Base-by-base conservation (phyloP, 2,329 filamentous ascomycete genomes). In the Pseudogymnoascus destructans region DNA sequence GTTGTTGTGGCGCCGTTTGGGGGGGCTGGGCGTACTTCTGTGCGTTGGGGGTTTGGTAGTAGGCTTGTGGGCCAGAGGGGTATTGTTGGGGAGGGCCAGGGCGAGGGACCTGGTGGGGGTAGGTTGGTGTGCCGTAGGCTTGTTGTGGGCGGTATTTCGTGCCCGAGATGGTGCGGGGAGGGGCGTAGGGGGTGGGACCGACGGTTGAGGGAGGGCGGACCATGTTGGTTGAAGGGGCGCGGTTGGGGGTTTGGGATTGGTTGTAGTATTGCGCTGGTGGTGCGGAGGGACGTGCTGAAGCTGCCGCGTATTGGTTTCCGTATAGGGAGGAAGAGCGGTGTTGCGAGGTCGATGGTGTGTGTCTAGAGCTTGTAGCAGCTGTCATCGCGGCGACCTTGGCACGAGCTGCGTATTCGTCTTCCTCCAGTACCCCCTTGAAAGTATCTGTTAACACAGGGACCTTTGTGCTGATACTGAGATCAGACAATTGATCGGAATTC, bases 391-490 rank as follows among this genome's bases (percentile, higher is more conserved):
- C 62, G 9, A 64, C 62, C 59, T 66, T 70, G 10, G 66, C 64
- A 38, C 64, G 64, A 10, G 62, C 57, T 30, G 64, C 60, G 9
- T 57, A 61, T 59, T 76, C 74, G 60, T 81, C 78, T 64, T 80
- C 78, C 61, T 80, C 79, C 70, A 81, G 71, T 1, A 77, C 73
- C 30, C 79, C 79, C 54, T 73, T 73, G 62, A 75, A 73, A 61
- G 79, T 71, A 57, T 73, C 72, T 21, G 72, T 70, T 58, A 75
- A 71, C 59, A 80, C 71, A 11, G 75, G 64, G 33, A 81, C 73
- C 33, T 76, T 77, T 19, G 73, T 74, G 66, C 74, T 79, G 61
- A 81, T 76, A 57, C 74, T 76, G 11, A 81, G 69, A 42, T 78
- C 77, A 32, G 75, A 73, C 11, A 81, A 66, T 61, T 77, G 76